Evolutionary conservation across 306 rosid species (phyloP).

Genomic region (Cyclanthera cordifolia): DNA sequence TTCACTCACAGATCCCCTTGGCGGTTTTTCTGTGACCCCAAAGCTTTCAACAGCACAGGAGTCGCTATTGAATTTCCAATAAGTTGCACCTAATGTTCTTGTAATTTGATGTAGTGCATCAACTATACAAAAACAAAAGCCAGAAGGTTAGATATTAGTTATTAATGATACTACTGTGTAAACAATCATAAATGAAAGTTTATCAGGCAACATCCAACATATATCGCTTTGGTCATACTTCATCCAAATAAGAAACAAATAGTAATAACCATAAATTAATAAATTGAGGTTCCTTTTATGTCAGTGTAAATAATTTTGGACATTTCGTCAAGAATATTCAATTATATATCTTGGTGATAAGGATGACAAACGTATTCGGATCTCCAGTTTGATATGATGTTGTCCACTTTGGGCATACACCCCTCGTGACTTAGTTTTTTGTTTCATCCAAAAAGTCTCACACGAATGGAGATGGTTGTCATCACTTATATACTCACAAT

Average conservation of each 20-base stretch:
- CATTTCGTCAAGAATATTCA: no score
- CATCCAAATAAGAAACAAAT: background rate
- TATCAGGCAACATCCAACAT: background rate
- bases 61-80: slow-evolving; percentile 56
- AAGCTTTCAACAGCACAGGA: slow-evolving; percentile 41
- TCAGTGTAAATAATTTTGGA: background rate
- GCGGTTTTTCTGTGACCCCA: slow-evolving; percentile 38
- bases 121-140: slow-evolving; percentile 29
- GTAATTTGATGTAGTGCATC: slow-evolving; percentile 60
- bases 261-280: no score
- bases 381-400: no score
- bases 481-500: no score
- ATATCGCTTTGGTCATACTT: background rate
- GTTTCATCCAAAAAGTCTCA: no score
- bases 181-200: background rate
- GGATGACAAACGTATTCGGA: no score
- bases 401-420: no score
- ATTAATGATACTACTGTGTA: background rate
- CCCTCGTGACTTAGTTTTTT: no score
- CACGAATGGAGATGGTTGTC: no score
- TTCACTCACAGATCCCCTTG: slow-evolving; percentile 20
- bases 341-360: no score
- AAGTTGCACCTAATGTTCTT: slow-evolving; percentile 46
- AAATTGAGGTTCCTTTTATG: background rate
- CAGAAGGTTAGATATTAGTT: slow-evolving; percentile 6